Percentiles rank a stretch among this genome's conserved stretches.
These are phyloP conservation scores for Populus alba DNA, from an alignment of 345 rosid genomes.

Conservation along the genomic window DNA sequence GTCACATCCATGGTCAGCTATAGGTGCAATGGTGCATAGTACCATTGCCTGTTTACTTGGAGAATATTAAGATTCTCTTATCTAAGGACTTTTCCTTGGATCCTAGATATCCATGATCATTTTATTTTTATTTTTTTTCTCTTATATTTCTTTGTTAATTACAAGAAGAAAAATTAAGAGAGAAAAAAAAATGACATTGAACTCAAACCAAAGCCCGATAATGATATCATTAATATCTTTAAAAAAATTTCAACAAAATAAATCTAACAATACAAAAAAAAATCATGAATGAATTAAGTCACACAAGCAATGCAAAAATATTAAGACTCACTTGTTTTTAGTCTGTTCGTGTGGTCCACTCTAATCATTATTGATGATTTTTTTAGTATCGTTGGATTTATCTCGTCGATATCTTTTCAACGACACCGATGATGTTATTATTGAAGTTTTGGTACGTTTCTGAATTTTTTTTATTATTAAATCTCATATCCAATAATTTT, in stretches of 20 bases:
- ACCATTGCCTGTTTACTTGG: background rate
- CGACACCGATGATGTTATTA: accelerated
- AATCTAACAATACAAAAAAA: too few species aligned
- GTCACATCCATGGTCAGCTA: background rate
- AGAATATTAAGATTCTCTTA: background rate
- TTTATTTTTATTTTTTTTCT: too few species aligned
- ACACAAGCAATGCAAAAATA: accelerated
- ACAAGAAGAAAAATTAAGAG: accelerated
- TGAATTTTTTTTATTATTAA: too few species aligned
- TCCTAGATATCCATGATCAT: accelerated
- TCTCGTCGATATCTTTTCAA: accelerated
- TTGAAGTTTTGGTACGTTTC: too few species aligned
- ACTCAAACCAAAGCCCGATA: too few species aligned
- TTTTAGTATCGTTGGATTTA: accelerated
- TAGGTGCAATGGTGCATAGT: background rate
- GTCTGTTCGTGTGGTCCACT: accelerated
- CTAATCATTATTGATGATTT: too few species aligned
- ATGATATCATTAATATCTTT: accelerated
- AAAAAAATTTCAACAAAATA: too few species aligned
- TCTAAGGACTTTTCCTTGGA: too few species aligned
- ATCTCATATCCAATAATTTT: too few species aligned
- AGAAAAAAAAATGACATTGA: accelerated
- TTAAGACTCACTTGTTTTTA: too few species aligned
- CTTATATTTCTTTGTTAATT: accelerated
- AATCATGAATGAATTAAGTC: accelerated